Base-by-base conservation (phyloP, 2,329 filamentous ascomycete genomes). In the Alternaria sp. region DNA sequence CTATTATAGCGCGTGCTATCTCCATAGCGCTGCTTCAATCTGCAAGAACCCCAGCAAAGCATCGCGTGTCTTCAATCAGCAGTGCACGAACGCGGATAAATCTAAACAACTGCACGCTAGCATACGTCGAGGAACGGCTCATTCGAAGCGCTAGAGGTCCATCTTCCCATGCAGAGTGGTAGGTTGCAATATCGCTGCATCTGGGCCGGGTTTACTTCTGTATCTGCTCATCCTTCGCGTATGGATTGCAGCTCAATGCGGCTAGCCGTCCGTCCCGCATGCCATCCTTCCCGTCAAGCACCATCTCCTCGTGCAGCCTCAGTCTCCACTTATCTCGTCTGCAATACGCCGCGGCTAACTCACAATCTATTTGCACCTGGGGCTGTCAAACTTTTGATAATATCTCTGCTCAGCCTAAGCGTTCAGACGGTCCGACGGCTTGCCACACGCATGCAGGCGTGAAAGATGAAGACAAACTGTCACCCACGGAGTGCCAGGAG, bases 371-470 rank as follows among this genome's bases (percentile, higher is more conserved):
- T 11, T 47, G 48, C 26, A 28, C 49, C n/a, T 39, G 26, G 55
- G 47, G 32, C 49, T 53, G 43, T 47, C 43, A 52, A 46, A 53
- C 26, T 38, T 62, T 54, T 54, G 48, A 54, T 39, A 61, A 56
- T 53, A 43, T 48, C 22, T 39, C 42, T 41, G 26, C 49, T 36
- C 49, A 26, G 51, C 26, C 30, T 51, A 46, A 30, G 32, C 55
- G 61, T 65, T 70, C 67, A 73, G 64, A 64, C 67, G 66, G 58
- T 51, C 57, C 55, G 53, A 46, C 55, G 60, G 56, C 64, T 68
- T 73, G 67, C 71, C 68, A 63, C 47, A 54, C 59, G 58, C 67
- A 70, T 62, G 65, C 63, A 67, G 62, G 32, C 55, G 57, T 16
- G 46, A 53, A 44, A 55, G 68, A 70, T 70, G 68, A 57, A 64